A percentile compares a stretch with the other conserved stretches of the same genome.
These are phyloP conservation scores for Cryptosporidium felis DNA, from an alignment of 169 alveolate genomes.

Conservation along the genomic window DNA sequence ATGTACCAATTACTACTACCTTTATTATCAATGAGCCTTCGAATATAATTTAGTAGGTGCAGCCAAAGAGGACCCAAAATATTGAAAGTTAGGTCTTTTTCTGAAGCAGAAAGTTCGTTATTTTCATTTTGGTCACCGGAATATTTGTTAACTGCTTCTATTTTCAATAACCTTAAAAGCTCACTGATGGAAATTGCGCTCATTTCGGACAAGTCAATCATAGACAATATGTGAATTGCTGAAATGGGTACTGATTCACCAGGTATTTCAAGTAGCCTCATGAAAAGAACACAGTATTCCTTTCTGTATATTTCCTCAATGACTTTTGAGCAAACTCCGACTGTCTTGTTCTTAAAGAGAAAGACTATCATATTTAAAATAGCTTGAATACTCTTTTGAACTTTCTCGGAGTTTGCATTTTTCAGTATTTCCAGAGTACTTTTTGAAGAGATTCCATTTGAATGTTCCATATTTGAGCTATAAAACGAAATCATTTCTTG, in stretches of 20 bases:
- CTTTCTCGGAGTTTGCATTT: constrained; percentile 45
- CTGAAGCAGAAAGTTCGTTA: background rate
- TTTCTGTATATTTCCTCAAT: constrained; percentile 34
- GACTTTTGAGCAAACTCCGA: constrained; percentile 41
- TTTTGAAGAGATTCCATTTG: constrained; percentile 3
- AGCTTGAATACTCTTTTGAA: constrained; percentile 51
- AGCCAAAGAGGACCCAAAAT: constrained; percentile 53
- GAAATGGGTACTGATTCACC: constrained; percentile 51
- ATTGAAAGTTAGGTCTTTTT: constrained; percentile 2
- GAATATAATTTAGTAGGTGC: constrained; percentile 36
- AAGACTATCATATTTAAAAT: constrained; percentile 25
- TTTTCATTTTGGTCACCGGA: background rate
- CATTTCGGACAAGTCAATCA: constrained; percentile 50
- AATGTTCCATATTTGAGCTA: constrained; percentile 16
- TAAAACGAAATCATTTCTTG: constrained; percentile 23
- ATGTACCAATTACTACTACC: constrained; percentile 43
- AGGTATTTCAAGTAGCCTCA: constrained; percentile 55
- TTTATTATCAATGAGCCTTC: constrained; percentile 27
- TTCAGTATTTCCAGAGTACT: constrained; percentile 15
- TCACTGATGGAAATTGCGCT: constrained; percentile 38
- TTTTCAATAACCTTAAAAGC: background rate
- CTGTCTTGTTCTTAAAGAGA: constrained; percentile 16
- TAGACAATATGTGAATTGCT: constrained; percentile 53
- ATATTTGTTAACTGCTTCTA: constrained; percentile 7
- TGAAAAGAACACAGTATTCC: constrained; percentile 39